A percentile compares a stretch with the other conserved stretches of the same genome.
Evolutionary conservation across 169 alveolate genomes (phyloP).

Genomic region (Condylostoma magnum): DNA sequence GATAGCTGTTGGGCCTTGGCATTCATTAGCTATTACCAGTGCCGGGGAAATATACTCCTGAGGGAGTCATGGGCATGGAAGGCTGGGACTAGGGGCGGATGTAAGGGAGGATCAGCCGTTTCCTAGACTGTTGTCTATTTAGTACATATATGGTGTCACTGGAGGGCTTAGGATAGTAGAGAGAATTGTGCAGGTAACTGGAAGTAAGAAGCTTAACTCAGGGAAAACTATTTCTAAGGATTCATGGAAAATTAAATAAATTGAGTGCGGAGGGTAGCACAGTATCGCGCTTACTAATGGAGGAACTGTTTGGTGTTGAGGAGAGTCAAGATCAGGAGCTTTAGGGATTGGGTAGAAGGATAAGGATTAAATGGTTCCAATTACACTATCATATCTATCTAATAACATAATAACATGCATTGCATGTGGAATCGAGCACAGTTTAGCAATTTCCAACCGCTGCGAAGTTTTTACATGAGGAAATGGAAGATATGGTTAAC

Average conservation of each 20-base stretch:
- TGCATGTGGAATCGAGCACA: slow-evolving; percentile 21
- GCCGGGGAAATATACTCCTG: slow-evolving; percentile 45
- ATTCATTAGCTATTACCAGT: slow-evolving; percentile 34
- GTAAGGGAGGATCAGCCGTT: slow-evolving; percentile 14
- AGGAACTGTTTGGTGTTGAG: slow-evolving; percentile 84
- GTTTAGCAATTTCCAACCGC: not conserved
- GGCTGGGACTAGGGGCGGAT: slow-evolving; percentile 18
- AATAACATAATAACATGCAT: not conserved
- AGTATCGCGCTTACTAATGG: slow-evolving; percentile 53
- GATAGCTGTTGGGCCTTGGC: slow-evolving; percentile 45
- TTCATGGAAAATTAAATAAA: slow-evolving; percentile 36
- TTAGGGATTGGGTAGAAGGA: slow-evolving; percentile 66
- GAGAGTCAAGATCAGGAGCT: slow-evolving; percentile 78
- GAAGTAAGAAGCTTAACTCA: not conserved
- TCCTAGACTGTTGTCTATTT: not conserved
- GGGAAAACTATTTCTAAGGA: not conserved
- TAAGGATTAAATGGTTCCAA: slow-evolving; percentile 38
- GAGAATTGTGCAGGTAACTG: slow-evolving; percentile 20
- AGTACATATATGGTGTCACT: slow-evolving; percentile 19
- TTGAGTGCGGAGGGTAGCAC: slow-evolving; percentile 72
- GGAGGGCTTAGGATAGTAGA: slow-evolving; percentile 28
- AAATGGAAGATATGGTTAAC: slow-evolving; percentile 17
- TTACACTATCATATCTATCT: not conserved
- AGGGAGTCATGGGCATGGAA: slow-evolving; percentile 46
- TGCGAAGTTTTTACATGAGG: slow-evolving; percentile 27